Conservation (phyloP, 2,329 filamentous ascomycete species). For the Xylaria sp. region DNA sequence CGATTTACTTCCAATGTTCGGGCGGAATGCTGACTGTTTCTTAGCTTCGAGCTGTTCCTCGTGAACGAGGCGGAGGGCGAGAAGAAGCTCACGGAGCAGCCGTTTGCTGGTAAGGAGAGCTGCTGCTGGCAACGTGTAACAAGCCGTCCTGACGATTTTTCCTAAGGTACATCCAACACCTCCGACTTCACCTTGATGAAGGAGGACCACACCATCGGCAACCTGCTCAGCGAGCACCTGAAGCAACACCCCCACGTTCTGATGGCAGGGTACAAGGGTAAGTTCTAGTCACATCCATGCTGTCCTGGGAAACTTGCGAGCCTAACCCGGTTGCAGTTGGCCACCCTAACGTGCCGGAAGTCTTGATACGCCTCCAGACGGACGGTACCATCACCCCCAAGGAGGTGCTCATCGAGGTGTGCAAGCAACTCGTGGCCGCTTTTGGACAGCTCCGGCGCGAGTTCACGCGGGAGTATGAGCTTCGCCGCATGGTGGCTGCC, state of each 20-base stretch:
- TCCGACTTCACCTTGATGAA: slow-evolving; percentile 94
- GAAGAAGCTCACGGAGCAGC: slow-evolving; percentile 88
- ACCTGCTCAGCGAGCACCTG: slow-evolving; percentile 84
- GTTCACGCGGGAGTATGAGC: slow-evolving; percentile 89
- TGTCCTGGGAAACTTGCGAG: slow-evolving; percentile 41
- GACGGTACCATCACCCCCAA: slow-evolving; percentile 88
- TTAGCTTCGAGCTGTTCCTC: slow-evolving; percentile 90
- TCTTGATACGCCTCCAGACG: slow-evolving; percentile 82
- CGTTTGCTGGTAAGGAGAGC: slow-evolving; percentile 76
- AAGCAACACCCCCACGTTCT: slow-evolving; percentile 81
- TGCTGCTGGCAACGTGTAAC: slow-evolving; percentile 4
- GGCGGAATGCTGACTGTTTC: slow-evolving; percentile 23
- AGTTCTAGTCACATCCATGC: slow-evolving; percentile 35
- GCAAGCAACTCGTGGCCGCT: slow-evolving; percentile 80
- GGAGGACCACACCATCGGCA: slow-evolving; percentile 94
- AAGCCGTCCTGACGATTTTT: slow-evolving; percentile 4
- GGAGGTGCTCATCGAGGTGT: slow-evolving; percentile 80
- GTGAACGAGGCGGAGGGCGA: slow-evolving; percentile 73
- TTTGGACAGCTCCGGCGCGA: slow-evolving; percentile 80
- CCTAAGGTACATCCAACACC: slow-evolving; percentile 84
- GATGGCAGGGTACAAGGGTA: slow-evolving; percentile 91
- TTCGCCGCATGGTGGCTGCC: slow-evolving; percentile 80
- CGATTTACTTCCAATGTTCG: slow-evolving; percentile 1
- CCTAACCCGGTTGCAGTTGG: slow-evolving; percentile 45
- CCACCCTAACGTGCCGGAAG: slow-evolving; percentile 63